Percentiles rank a stretch among this genome's conserved stretches.
Evolutionary conservation across 2,329 filamentous ascomycete genomes (phyloP).

Genomic region (Diplodia seriata): DNA sequence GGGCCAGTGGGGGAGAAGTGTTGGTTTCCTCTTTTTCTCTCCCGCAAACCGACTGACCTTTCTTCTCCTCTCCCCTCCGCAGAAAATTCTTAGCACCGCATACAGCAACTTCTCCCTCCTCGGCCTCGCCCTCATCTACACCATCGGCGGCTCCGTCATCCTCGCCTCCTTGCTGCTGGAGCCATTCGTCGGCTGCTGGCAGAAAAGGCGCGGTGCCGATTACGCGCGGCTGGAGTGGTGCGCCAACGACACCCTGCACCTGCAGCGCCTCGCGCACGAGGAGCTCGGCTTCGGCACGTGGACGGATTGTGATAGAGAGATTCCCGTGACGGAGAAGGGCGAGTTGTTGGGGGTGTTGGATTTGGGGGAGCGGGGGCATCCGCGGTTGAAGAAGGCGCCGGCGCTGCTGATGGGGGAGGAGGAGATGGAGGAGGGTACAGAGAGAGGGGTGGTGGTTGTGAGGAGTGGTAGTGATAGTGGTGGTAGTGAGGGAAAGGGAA

Average conservation of each 20-base stretch:
- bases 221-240: constrained; percentile 20
- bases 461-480: neutral
- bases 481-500: neutral
- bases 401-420: neutral
- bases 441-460: neutral
- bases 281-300: constrained; percentile 5
- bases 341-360: neutral
- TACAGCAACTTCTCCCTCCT: constrained; percentile 38
- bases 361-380: neutral
- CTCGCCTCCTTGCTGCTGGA: constrained; percentile 33
- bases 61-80: neutral
- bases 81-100: constrained; percentile 35
- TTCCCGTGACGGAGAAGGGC: neutral
- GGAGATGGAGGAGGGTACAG: neutral
- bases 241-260: constrained; percentile 25
- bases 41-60: neutral
- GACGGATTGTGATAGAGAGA: neutral
- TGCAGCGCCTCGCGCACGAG: constrained; percentile 30
- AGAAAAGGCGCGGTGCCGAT: neutral
- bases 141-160: constrained; percentile 37
- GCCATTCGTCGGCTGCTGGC: neutral
- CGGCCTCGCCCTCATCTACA: constrained; percentile 38
- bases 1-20: too few species aligned
- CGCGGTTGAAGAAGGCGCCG: constrained; percentile 16
- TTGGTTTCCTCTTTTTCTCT: too few species aligned